Evolutionary conservation across 176 grass and related monocot genomes (phyloP).

Genomic region (Oryza meridionalis): DNA sequence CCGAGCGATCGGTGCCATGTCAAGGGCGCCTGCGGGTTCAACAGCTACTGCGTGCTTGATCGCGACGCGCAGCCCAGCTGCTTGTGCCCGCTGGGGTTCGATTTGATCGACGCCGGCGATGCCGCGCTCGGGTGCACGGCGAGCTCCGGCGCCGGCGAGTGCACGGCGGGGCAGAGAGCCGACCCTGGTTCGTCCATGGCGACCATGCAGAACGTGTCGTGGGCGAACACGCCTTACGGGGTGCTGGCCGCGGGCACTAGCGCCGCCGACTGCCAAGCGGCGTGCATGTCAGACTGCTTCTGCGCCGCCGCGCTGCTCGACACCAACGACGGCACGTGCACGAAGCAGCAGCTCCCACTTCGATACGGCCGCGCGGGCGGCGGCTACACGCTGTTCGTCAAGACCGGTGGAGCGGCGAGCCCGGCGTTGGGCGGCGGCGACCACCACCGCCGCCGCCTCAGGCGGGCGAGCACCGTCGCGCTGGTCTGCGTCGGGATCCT

Average conservation of each 20-base stretch:
- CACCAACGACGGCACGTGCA: conserved; percentile 39
- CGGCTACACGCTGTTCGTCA: conserved; percentile 44
- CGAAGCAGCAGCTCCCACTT: conserved; percentile 41
- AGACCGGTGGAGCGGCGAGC: not conserved
- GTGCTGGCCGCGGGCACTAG: conserved; percentile 31
- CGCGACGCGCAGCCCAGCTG: conserved; percentile 32
- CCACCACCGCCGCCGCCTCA: not conserved
- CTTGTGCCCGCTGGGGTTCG: conserved; percentile 37
- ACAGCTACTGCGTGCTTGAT: conserved; percentile 40
- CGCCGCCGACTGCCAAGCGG: conserved; percentile 41
- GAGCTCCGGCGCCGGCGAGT: not conserved
- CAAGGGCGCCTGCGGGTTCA: conserved; percentile 37
- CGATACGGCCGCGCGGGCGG: conserved; percentile 25
- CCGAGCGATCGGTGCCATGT: conserved; percentile 48
- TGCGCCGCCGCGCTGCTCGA: conserved; percentile 44
- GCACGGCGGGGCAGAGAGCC: not conserved
- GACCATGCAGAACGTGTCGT: conserved; percentile 11
- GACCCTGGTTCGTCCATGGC: no score
- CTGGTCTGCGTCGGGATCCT: not conserved
- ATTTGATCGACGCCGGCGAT: conserved; percentile 3
- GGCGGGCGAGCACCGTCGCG: conserved; percentile 9
- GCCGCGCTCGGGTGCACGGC: not conserved
- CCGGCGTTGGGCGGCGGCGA: not conserved
- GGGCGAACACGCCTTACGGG: conserved; percentile 39
- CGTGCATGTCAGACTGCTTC: conserved; percentile 49